These are phyloP conservation scores for Candida dajiaensis DNA, from an alignment of 805 yeast genomes.

Conservation along the genomic window DNA sequence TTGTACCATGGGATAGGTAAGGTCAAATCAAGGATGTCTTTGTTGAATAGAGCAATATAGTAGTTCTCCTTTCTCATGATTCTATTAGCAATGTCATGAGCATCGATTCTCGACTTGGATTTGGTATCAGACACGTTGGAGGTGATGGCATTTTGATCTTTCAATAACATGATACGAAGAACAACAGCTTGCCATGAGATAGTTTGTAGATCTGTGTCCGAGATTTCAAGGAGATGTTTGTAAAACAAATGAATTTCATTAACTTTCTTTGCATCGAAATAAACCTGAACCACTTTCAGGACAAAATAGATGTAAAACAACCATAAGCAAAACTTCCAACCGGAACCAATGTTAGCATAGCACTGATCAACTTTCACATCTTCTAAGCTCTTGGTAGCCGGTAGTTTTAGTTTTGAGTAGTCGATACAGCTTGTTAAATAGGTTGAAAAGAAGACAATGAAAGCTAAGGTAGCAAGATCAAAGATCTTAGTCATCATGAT, in stretches of 20 bases:
- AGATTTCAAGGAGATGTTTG: constrained; percentile 58
- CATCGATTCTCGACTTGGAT: constrained; percentile 72
- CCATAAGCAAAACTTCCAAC: constrained; percentile 58
- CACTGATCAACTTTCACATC: constrained; percentile 34
- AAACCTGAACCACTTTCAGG: constrained; percentile 47
- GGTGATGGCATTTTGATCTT: constrained; percentile 69
- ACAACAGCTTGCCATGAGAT: constrained; percentile 90
- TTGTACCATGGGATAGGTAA: constrained; percentile 45
- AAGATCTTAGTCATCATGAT: constrained; percentile 61
- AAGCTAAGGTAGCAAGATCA: constrained; percentile 69
- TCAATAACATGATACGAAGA: constrained; percentile 61
- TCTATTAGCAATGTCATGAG: constrained; percentile 92
- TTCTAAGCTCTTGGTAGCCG: constrained; percentile 17
- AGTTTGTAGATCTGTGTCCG: constrained; percentile 83
- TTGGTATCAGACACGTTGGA: constrained; percentile 49
- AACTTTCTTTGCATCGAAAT: constrained; percentile 60
- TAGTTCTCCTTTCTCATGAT: constrained; percentile 95
- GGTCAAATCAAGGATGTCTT: constrained; percentile 62
- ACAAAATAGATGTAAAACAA: constrained; percentile 49
- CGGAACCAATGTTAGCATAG: constrained; percentile 38
- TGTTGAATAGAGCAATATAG: constrained; percentile 83
- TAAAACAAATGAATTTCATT: constrained; percentile 76
- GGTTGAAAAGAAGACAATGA: constrained; percentile 73
- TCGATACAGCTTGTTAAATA: constrained; percentile 82
- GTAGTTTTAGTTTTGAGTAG: constrained; percentile 38